phyloP scores from a whole-genome alignment of 192 early-diverging fungal species.

The Pecoramyces ruminantium region DNA sequence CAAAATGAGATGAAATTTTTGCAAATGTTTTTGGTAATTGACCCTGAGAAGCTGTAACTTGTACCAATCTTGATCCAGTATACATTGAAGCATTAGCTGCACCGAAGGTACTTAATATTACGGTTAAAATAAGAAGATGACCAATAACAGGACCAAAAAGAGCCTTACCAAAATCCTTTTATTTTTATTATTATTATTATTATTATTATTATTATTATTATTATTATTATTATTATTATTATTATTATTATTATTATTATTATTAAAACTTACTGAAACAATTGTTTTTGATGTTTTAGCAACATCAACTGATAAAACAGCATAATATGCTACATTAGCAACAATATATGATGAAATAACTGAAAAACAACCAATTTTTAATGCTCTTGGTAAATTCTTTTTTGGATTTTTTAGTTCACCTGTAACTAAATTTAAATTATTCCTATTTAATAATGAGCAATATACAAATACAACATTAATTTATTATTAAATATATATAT shows the following conservation, averaged over 20 bases:
- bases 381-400: conserved; percentile 19
- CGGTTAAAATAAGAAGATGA: conserved; percentile 50
- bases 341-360: conserved; percentile 21
- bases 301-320: conserved; percentile 11
- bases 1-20: conserved; percentile 27
- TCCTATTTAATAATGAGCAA: too few species aligned
- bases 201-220: too few species aligned
- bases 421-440: conserved; percentile 28
- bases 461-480: too few species aligned
- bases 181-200: too few species aligned
- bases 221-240: too few species aligned
- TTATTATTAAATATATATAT: too few species aligned
- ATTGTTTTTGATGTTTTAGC: neutral
- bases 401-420: conserved; percentile 24
- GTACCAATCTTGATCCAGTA: conserved; percentile 49
- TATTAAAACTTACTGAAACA: neutral
- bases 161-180: conserved; percentile 47
- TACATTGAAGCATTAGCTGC: conserved; percentile 66
- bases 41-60: conserved; percentile 42
- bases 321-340: conserved; percentile 23
- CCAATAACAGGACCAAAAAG: conserved; percentile 49
- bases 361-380: conserved; percentile 14
- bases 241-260: too few species aligned
- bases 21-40: conserved; percentile 54
- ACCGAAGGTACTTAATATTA: conserved; percentile 54